Percentiles rank a stretch among this genome's conserved stretches.
phyloP scores from a whole-genome alignment of 2,329 filamentous ascomycete genomes.

The Verticillium zaregamsianum region DNA sequence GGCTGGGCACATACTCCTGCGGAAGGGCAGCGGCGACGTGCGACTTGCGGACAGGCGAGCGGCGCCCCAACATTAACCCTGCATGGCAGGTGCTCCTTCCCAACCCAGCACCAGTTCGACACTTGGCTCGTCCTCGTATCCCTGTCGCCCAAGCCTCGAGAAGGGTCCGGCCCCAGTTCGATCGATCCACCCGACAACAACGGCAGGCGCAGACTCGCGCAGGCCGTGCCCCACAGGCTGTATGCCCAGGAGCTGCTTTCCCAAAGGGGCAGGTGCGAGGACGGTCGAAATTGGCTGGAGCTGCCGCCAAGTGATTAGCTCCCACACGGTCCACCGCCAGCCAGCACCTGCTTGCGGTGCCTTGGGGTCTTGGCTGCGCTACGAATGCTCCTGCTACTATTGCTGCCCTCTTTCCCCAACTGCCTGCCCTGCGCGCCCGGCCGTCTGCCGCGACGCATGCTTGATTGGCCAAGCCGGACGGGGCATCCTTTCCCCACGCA shows the following conservation, averaged over 20 bases:
- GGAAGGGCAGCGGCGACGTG: not conserved
- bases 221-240: not conserved
- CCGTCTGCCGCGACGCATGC: not conserved
- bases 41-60: not conserved
- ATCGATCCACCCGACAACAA: constrained; percentile 2
- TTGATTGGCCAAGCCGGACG: not conserved
- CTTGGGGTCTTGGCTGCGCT: not conserved
- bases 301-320: constrained; percentile 4
- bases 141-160: not conserved
- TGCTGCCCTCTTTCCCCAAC: not conserved
- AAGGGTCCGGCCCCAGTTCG: not conserved
- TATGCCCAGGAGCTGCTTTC: not conserved
- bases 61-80: not conserved
- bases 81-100: not conserved
- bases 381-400: not conserved
- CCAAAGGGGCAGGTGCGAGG: constrained; percentile 1
- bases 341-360: not conserved
- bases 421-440: not conserved
- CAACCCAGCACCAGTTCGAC: not conserved
- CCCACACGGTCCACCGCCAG: not conserved
- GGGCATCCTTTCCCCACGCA: constrained; percentile 1
- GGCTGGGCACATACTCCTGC: not conserved
- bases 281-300: constrained; percentile 4
- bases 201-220: constrained; percentile 2
- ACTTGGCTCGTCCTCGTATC: not conserved